Evolutionary conservation across 2,329 filamentous ascomycete species (phyloP).

Genomic region (Diaporthe sp.): DNA sequence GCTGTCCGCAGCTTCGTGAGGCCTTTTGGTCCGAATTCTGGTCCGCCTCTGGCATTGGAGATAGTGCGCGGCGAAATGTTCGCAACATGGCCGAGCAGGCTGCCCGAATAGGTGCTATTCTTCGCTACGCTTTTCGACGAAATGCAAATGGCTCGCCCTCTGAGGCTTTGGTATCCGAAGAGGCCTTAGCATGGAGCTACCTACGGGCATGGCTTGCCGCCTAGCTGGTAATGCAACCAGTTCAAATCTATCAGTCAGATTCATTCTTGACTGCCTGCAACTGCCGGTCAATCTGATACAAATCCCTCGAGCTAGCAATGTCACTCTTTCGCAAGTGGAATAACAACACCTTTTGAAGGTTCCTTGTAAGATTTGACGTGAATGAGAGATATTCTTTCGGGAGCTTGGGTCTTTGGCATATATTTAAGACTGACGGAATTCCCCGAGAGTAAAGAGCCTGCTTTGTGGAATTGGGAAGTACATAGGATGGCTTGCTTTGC

Average conservation of each 20-base stretch:
- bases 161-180: constrained; percentile 14
- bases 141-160: constrained; percentile 41
- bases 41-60: constrained; percentile 43
- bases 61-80: constrained; percentile 35
- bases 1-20: constrained; percentile 36
- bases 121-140: constrained; percentile 42
- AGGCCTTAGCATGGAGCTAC: background rate
- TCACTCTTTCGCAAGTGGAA: background rate
- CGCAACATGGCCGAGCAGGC: constrained; percentile 39
- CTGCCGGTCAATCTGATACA: background rate
- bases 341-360: background rate
- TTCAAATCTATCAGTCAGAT: background rate
- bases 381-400: background rate
- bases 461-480: background rate
- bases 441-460: background rate
- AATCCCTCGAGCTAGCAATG: background rate
- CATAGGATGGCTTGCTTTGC: background rate
- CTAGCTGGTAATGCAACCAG: background rate
- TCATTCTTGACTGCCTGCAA: too few species aligned
- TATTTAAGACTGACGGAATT: background rate
- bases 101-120: constrained; percentile 41
- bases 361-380: background rate
- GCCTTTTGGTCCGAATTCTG: constrained; percentile 45
- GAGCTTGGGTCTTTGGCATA: background rate
- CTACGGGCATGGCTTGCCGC: background rate